phyloP scores from a whole-genome alignment of 1,139 yeast genomes.

The Candida freyschussii region DNA sequence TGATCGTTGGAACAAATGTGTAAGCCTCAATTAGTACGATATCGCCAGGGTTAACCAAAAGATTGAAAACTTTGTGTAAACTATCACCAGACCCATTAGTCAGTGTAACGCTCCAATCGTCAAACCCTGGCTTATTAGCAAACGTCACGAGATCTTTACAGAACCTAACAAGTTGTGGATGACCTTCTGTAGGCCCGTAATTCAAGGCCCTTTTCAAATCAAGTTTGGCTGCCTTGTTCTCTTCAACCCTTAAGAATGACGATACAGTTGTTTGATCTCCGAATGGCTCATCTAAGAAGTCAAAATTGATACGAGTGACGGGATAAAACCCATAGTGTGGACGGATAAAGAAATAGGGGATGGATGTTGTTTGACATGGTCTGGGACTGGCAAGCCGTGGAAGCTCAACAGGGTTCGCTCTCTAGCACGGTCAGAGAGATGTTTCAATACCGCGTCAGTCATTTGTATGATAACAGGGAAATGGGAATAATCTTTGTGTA shows the following conservation, averaged over 20 bases:
- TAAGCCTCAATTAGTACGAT: conserved; percentile 57
- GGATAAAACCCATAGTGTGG: conserved; percentile 59
- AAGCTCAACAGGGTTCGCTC: conserved; percentile 16
- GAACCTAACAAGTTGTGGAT: conserved; percentile 37
- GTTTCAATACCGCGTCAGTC: conserved; percentile 11
- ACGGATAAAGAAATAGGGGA: conserved; percentile 42
- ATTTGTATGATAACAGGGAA: too few species aligned
- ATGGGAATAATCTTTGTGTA: conserved; percentile 1
- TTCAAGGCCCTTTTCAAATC: conserved; percentile 46
- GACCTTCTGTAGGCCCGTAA: conserved; percentile 41
- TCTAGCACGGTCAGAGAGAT: conserved; percentile 17
- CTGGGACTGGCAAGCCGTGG: conserved; percentile 31
- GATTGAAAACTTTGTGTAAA: conserved; percentile 52
- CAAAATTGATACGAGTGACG: conserved; percentile 41
- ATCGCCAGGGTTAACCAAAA: conserved; percentile 49
- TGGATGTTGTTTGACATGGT: conserved; percentile 38
- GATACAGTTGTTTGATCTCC: conserved; percentile 3
- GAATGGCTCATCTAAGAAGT: conserved; percentile 38
- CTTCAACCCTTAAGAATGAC: conserved; percentile 12
- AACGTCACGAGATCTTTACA: conserved; percentile 36
- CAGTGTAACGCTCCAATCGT: conserved; percentile 48
- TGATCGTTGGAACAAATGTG: conserved; percentile 52
- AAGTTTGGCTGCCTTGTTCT: conserved; percentile 25
- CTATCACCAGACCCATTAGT: conserved; percentile 65
- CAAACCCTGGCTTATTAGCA: conserved; percentile 45